Evolutionary conservation across 306 rosid genomes (phyloP), one percentile per base, ranked within the genome.

Genomic region (Castanopsis chinensis): DNA sequence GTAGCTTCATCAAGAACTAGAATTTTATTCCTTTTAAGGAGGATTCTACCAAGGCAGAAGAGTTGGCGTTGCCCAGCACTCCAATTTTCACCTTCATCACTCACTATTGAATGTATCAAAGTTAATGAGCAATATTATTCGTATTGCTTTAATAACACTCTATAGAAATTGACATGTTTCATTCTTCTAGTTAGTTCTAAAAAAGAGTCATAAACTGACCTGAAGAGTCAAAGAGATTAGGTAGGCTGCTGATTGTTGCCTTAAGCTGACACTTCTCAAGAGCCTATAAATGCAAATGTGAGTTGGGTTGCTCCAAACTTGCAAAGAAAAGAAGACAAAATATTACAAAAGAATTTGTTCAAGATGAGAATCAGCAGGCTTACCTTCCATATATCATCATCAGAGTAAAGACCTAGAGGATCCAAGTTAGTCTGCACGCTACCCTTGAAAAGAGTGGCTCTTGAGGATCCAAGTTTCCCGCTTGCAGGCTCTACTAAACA

Each of bases 381-480:
- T 51, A 93, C 97, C 95, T 73, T 80, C 97, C 97, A 91, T 84
- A 93, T 86, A 69, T 91, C 89, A 61, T 90, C 92, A 72, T 93
- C 98, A 0, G 96, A 80, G 86, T 89, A 90, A 10, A 86, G 89
- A 74, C 91, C 91, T 19, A 91, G 81, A 69, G 97, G 96, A n/a
- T 93, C 98, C 86, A 91, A 76, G 83, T 93, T 93, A 55, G 91
- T 87, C 72, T 92, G 81, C 74, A 90, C 80, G 82, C 92, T 93
- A 3, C 95, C 97, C 65, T 81, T 80, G 88, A 93, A 91, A 79
- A 91, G 95, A 23, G 97, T 79, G 98, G 93, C 58, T 91, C 95
- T 81, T 93, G 97, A 41, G 97, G 97, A n/a, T n/a, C n/a, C n/a
- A n/a, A n/a, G n/a, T 60, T 83, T 69, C 57, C 95, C 95, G 9